Evolutionary conservation across 495 filamentous ascomycete species (phyloP), one percentile per base, ranked within the genome.

Genomic region (Echria macrotheca): DNA sequence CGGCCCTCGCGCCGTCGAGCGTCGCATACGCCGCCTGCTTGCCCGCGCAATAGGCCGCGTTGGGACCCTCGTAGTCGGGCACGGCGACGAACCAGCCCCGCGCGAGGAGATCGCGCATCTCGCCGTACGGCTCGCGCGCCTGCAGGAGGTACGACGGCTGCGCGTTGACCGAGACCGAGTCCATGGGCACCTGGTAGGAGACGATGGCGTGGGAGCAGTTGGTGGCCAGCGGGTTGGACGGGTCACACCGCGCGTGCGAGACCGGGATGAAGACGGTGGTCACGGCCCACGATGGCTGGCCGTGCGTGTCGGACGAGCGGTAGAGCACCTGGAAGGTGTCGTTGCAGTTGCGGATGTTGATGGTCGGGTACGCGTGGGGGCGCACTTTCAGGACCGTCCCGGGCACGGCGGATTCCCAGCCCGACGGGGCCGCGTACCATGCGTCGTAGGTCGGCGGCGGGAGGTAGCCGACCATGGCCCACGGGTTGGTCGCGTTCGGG

Each of bases 321-420:
- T 71, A 81, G 4, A 81, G 70, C 47, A 78, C 62, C 44, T 79
- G 71, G 49, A 73, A 71, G 3, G 69, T 65, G 23, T 48, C 47
- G 12, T 56, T 44, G 7, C 60, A 60, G 45, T 66, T 60, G 5
- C 47, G 43, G 35, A 64, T 52, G 35, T 39, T 37, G 31, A 63
- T 32, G 5, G 55, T 43, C 6, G 64, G 57, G 12, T 69, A 64
- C 19, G 73, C 69, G 10, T 70, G 65, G 0, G 52, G 28, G 19
- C 77, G 71, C 19, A 68, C 39, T 19, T 69, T 66, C 5, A 80
- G 65, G 23, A 75, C 64, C 0, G 61, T 60, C 5, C 77, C 75
- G 8, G 74, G 74, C 0, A 53, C 11, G 1, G 60, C 50, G 2
- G 55, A 50, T 47, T 71, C 64, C 41, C 64, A 77, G 33, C 60